A percentile compares a stretch with the other conserved stretches of the same genome.
These are phyloP conservation scores for Wickerhamiella brachini DNA, from an alignment of 805 yeast genomes.

Conservation along the genomic window DNA sequence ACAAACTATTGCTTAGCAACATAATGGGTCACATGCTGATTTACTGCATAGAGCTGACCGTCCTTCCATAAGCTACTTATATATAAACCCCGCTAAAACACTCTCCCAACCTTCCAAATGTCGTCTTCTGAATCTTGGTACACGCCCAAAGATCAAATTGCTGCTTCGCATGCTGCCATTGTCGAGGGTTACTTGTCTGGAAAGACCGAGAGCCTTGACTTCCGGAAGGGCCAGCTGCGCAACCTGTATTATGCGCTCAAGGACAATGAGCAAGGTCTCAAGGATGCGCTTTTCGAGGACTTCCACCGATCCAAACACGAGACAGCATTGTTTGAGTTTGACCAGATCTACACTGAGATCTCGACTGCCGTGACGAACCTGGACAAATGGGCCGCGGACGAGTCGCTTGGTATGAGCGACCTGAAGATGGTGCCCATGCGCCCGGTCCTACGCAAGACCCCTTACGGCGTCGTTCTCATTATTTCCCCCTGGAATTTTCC, in stretches of 20 bases:
- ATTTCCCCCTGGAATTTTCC: conserved; percentile 73
- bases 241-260: conserved; percentile 49
- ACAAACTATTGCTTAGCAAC: no score
- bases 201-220: conserved; percentile 38
- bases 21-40: no score
- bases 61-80: background rate
- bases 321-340: conserved; percentile 44
- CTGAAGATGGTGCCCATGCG: background rate
- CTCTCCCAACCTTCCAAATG: background rate
- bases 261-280: conserved; percentile 42
- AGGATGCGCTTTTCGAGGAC: conserved; percentile 49
- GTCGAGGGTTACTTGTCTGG: conserved; percentile 30
- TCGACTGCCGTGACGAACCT: conserved; percentile 44
- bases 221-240: conserved; percentile 48
- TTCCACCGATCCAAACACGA: conserved; percentile 54
- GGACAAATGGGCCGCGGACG: conserved; percentile 46
- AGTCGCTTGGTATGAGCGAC: conserved; percentile 9
- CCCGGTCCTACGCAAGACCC: conserved; percentile 13
- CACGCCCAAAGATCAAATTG: background rate
- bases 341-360: conserved; percentile 40
- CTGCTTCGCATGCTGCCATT: conserved; percentile 14
- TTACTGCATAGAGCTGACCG: background rate
- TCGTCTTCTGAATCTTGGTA: background rate
- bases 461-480: conserved; percentile 50
- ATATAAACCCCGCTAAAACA: background rate